Conservation (phyloP, 148 eudicot genomes). For the Nepenthes gracilis region DNA sequence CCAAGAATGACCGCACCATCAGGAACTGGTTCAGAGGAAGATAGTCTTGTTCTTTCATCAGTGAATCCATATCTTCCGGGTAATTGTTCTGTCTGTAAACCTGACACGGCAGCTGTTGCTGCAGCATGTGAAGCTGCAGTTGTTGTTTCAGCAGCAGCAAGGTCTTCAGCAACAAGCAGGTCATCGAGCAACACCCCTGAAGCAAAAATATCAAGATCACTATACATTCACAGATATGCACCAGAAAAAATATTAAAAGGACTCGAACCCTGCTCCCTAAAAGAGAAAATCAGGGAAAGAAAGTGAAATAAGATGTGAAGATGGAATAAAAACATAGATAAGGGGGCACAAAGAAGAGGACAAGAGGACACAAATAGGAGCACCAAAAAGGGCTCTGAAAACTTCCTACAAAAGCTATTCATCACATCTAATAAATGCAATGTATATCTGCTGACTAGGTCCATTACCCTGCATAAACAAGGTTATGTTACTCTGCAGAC, state of each 20-base stretch:
- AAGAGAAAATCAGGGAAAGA: too few species aligned
- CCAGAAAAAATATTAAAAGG: background rate
- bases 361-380: too few species aligned
- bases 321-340: too few species aligned
- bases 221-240: background rate
- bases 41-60: conserved; percentile 54
- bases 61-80: conserved; percentile 54
- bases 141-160: conserved; percentile 96
- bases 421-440: too few species aligned
- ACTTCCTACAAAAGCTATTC: too few species aligned
- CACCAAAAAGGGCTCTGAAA: too few species aligned
- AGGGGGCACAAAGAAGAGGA: too few species aligned
- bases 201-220: conserved; percentile 6
- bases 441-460: too few species aligned
- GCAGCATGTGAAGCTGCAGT: conserved; percentile 96
- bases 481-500: too few species aligned
- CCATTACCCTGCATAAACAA: too few species aligned
- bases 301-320: too few species aligned
- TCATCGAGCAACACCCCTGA: conserved; percentile 90
- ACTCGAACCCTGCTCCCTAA: background rate
- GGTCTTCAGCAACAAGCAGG: conserved; percentile 92
- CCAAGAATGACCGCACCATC: conserved; percentile 94
- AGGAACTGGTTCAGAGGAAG: conserved; percentile 35
- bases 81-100: conserved; percentile 57
- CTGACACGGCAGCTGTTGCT: conserved; percentile 82